A percentile compares a stretch with the other conserved stretches of the same genome.
Conservation (phyloP, 805 yeast genomes). For the Yarrowia keelungensis region DNA sequence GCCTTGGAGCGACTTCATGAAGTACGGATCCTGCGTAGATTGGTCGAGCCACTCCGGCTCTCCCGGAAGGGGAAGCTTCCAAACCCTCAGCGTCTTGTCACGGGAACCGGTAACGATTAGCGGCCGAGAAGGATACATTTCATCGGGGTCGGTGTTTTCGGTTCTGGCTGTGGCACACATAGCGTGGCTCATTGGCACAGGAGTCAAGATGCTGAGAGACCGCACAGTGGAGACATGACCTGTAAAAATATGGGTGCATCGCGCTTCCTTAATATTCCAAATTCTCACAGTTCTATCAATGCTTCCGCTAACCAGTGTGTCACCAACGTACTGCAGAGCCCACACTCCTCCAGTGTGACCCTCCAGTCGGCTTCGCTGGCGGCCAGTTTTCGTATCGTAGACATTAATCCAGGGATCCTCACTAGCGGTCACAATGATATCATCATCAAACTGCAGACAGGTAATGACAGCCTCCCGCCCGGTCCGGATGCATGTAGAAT, state of each 20-base stretch:
- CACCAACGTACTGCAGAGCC: conserved; percentile 88
- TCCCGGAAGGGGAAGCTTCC: conserved; percentile 71
- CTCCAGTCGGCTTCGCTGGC: conserved; percentile 62
- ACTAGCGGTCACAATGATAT: conserved; percentile 89
- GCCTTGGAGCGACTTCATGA: conserved; percentile 72
- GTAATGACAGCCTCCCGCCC: conserved; percentile 82
- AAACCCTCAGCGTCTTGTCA: conserved; percentile 81
- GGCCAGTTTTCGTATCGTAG: conserved; percentile 78
- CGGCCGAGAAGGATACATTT: conserved; percentile 66
- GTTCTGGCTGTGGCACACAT: conserved; percentile 56
- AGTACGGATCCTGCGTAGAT: conserved; percentile 59
- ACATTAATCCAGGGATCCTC: conserved; percentile 85
- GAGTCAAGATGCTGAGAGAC: conserved; percentile 82
- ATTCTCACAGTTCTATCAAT: conserved; percentile 93
- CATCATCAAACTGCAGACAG: conserved; percentile 90
- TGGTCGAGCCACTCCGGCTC: conserved; percentile 50
- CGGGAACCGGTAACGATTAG: conserved; percentile 87
- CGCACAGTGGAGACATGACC: conserved; percentile 95
- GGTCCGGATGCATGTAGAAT: conserved; percentile 69
- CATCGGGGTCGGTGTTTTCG: conserved; percentile 64
- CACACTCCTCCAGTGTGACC: conserved; percentile 99
- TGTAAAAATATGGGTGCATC: conserved; percentile 87
- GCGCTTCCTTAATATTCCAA: conserved; percentile 86
- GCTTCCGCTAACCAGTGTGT: conserved; percentile 88
- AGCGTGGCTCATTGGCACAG: conserved; percentile 50